Evolutionary conservation across 805 yeast genomes (phyloP).

Genomic region (Candida ovalis): DNA sequence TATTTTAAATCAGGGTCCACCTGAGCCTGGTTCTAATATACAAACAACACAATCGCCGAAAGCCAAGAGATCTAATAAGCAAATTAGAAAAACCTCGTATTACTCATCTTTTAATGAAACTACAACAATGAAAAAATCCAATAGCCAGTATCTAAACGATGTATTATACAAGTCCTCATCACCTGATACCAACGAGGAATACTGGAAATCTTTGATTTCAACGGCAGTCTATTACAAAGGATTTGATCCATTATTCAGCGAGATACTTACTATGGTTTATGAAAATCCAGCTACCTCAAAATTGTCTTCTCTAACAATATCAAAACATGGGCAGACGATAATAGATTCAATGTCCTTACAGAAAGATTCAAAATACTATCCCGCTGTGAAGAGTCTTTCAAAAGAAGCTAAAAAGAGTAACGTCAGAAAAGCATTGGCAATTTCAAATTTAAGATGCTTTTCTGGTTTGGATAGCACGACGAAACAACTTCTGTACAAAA

Average conservation of each 20-base stretch:
- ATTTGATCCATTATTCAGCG: slow-evolving; percentile 43
- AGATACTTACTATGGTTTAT: slow-evolving; percentile 47
- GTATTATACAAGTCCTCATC: slow-evolving; percentile 6
- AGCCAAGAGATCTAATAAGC: neutral
- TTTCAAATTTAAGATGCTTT: slow-evolving; percentile 64
- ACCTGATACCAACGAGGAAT: slow-evolving; percentile 21
- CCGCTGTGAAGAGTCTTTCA: slow-evolving; percentile 69
- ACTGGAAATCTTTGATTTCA: slow-evolving; percentile 43
- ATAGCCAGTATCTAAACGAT: slow-evolving; percentile 17
- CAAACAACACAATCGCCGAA: neutral
- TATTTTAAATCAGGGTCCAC: neutral
- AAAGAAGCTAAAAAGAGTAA: slow-evolving; percentile 47
- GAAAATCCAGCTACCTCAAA: slow-evolving; percentile 42
- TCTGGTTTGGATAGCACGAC: slow-evolving; percentile 45
- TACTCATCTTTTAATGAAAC: slow-evolving; percentile 17
- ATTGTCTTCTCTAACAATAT: slow-evolving; percentile 52
- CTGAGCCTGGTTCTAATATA: neutral
- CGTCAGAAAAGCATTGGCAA: slow-evolving; percentile 73
- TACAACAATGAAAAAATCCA: slow-evolving; percentile 18
- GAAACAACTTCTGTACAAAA: slow-evolving; percentile 12
- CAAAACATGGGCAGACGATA: slow-evolving; percentile 63
- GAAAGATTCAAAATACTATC: slow-evolving; percentile 64
- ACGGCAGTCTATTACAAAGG: slow-evolving; percentile 53
- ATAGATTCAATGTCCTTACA: slow-evolving; percentile 56
- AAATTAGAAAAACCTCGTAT: slow-evolving; percentile 14